Base-by-base conservation (phyloP, 495 filamentous ascomycete genomes). In the Penicillium arizonense region DNA sequence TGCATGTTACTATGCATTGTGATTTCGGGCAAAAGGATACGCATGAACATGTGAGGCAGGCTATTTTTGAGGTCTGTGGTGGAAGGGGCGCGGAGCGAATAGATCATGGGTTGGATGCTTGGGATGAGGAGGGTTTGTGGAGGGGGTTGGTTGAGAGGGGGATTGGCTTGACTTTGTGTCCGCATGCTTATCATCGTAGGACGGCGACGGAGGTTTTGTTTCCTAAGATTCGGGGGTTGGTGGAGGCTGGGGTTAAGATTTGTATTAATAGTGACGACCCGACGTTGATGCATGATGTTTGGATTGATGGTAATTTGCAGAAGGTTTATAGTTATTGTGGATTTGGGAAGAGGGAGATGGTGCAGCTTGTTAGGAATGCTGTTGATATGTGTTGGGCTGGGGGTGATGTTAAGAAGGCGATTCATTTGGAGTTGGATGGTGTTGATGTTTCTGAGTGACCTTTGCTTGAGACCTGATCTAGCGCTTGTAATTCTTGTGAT, bases 191-290 rank as follows among this genome's bases (percentile, higher is more conserved):
- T 44, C 68, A 75, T 50, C 69, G 70, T 9, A 58, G 71, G 21
- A 69, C 69, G 14, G 62, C 63, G 12, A 69, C 65, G 0, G 70
- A 72, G 12, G 64, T 67, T 11, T 55, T 73, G n/a, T 73, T 73
- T 44, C 56, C 63, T 2, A 72, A 72, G 46, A 71, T 77, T 49
- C 55, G 64, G 32, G 49, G 52, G 58, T 54, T 77, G 23, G 61
- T 61, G 43, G 65, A 75, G 18, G 57, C 40, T 10, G 73, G 71
- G 0, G 74, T 74, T 1, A 63, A 64, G 34, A 35, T 71, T 35
- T 70, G 67, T 44, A 63, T 73, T 44, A 69, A 67, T 46, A 72
- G 69, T 41, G 70, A 77, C 43, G 74, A 77, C 52, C 74, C 73
- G 8, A 64, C 69, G 2, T 65, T 73, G 46, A 75, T 76, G 70